phyloP scores from a whole-genome alignment of 495 filamentous ascomycete species.

The Ramalina intermedia region DNA sequence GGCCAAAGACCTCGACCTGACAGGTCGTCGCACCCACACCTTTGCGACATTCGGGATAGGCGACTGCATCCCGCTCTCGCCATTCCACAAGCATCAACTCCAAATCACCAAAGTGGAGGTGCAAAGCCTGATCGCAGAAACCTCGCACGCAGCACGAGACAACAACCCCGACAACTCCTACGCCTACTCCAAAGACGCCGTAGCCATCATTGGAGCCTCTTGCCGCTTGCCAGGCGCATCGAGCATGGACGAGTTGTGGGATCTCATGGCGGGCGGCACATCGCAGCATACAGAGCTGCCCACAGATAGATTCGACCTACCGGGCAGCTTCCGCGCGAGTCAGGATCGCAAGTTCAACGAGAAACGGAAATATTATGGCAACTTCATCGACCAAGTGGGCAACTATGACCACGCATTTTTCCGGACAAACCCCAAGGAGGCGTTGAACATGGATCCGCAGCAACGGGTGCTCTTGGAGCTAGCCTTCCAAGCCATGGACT shows the following conservation, averaged over 20 bases:
- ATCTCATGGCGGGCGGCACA: slow-evolving; percentile 12
- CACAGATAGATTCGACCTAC: slow-evolving; percentile 8
- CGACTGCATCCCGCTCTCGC: slow-evolving; percentile 19
- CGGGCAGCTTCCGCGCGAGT: slow-evolving; percentile 1
- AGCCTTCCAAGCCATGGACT: slow-evolving; percentile 34
- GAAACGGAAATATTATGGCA: slow-evolving; percentile 18
- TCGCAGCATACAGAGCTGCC: slow-evolving; percentile 5
- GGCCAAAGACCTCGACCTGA: slow-evolving; percentile 14
- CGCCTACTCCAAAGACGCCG: slow-evolving; percentile 2
- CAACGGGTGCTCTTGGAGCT: slow-evolving; percentile 34
- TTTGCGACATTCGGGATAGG: slow-evolving; percentile 20
- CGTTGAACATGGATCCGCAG: slow-evolving; percentile 34
- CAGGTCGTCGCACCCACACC: slow-evolving; percentile 4
- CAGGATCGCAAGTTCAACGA: slow-evolving; percentile 3
- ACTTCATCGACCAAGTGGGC: slow-evolving; percentile 30
- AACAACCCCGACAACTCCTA: slow-evolving; percentile 1
- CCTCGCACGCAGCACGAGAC: background rate
- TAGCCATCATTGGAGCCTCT: slow-evolving; percentile 14
- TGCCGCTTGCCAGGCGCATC: slow-evolving; percentile 12
- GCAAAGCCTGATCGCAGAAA: background rate
- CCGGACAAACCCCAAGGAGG: slow-evolving; percentile 31
- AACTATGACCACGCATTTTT: slow-evolving; percentile 41
- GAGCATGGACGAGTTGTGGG: slow-evolving; percentile 18
- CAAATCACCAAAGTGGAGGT: slow-evolving; percentile 16
- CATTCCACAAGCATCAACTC: slow-evolving; percentile 17